Evolutionary conservation across 2,329 filamentous ascomycete genomes (phyloP), one percentile per base, ranked within the genome.

Genomic region (Colletotrichum navitas): DNA sequence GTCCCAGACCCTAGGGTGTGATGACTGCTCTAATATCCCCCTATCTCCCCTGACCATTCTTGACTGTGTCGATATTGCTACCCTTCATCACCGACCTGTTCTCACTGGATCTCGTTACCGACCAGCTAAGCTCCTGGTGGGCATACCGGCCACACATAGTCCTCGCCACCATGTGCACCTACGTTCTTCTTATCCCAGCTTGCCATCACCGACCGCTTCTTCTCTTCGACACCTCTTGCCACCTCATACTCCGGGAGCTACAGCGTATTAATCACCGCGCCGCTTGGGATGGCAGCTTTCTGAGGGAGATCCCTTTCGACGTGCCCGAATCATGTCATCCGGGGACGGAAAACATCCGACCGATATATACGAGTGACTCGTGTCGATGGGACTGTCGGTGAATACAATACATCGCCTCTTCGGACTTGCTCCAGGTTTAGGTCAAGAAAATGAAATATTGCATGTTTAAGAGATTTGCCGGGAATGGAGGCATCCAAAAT

Each of bases 161-260:
- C 10, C 26, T 39, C 8, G 8, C 6, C 56, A 2, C 16, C 36
- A 80, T 80, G 78, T 80, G 79, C 62, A 72, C 68, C 58, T 80
- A 79, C 71, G 66, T 77, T 51, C 64, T 80, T 24, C 70, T 75
- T 39, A 58, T 76, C 47, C 75, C 78, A 43, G 58, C 64, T 29
- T 80, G 79, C 69, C 77, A 78, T 58, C 80, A 79, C 62, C 74
- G 71, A 59, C 71, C 73, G 21, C 63, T 74, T 12, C 71, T 80
- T 18, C 68, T 77, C 32, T 75, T 74, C 62, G 74, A 76, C 39
- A 67, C 73, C 16, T 73, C 73, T 24, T 80, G 78, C 55, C 21
- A 54, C 26, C 72, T 49, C 10, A 74, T 79, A 49, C 58, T 76
- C 10, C 52, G 75, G 54, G 71, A 80, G 67, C 51, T 79, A 5